Evolutionary conservation across 2,329 filamentous ascomycete genomes (phyloP).

Genomic region (Arthroderma uncinatum): DNA sequence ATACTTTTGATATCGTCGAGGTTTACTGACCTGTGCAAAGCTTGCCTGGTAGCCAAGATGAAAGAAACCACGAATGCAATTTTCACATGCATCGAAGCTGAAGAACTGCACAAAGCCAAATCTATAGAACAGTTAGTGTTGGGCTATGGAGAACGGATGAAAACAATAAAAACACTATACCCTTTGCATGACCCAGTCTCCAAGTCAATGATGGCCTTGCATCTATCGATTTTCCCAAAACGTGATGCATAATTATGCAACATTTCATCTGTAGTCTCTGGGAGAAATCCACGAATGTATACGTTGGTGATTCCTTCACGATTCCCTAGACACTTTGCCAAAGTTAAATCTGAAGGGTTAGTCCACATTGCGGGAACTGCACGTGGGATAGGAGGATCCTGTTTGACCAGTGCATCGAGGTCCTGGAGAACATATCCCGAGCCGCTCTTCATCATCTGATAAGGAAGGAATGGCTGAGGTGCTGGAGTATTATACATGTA

Average conservation of each 20-base stretch:
- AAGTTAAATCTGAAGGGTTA: slow-evolving; percentile 73
- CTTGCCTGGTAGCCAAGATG: slow-evolving; percentile 93
- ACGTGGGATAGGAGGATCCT: slow-evolving; percentile 71
- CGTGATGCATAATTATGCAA: slow-evolving; percentile 70
- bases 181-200: slow-evolving; percentile 91
- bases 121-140: slow-evolving; percentile 40
- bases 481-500: slow-evolving; percentile 52
- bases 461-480: slow-evolving; percentile 40
- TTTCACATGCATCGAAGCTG: slow-evolving; percentile 77
- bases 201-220: slow-evolving; percentile 96
- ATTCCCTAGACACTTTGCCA: slow-evolving; percentile 91
- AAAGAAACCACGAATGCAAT: slow-evolving; percentile 92
- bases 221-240: slow-evolving; percentile 90
- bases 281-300: slow-evolving; percentile 91
- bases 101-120: slow-evolving; percentile 97
- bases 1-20: slow-evolving; percentile 10
- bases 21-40: slow-evolving; percentile 66
- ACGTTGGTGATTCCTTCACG: slow-evolving; percentile 93
- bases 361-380: slow-evolving; percentile 80
- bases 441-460: slow-evolving; percentile 38
- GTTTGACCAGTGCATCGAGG: slow-evolving; percentile 55
- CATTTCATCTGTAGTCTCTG: slow-evolving; percentile 87
- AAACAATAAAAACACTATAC: slow-evolving; percentile 40
- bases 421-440: slow-evolving; percentile 38
- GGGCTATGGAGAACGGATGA: neutral